Conservation (phyloP, 202 grass and related monocot genomes). For the Panicum hallii region DNA sequence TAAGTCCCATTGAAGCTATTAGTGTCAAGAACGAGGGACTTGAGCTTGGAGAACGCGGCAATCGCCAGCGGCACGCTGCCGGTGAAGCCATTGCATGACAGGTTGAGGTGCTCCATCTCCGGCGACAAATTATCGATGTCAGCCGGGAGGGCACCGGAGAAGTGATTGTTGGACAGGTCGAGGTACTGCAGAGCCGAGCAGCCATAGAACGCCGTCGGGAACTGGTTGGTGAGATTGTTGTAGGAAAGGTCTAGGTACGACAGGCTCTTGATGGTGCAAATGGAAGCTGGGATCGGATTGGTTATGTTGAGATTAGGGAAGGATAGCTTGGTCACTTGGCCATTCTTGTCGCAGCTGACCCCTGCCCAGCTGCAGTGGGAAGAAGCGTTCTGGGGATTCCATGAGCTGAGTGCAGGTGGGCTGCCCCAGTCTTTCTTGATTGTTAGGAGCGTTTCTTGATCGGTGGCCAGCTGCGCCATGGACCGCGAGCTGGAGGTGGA, state of each 20-base stretch:
- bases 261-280: conserved; percentile 56
- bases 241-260: conserved; percentile 44
- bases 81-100: conserved; percentile 47
- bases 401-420: conserved; percentile 48
- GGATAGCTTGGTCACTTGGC: conserved; percentile 29
- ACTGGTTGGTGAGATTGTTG: conserved; percentile 55
- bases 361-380: conserved; percentile 54
- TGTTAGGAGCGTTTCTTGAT: conserved; percentile 4
- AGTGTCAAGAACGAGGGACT: conserved; percentile 27
- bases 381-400: conserved; percentile 36
- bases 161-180: conserved; percentile 56
- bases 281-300: conserved; percentile 42
- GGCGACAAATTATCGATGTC: conserved; percentile 46
- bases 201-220: conserved; percentile 51
- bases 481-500: background rate
- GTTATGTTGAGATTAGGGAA: background rate
- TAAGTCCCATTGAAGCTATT: conserved; percentile 63
- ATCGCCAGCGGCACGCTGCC: conserved; percentile 51
- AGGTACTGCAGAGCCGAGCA: conserved; percentile 53
- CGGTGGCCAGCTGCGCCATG: background rate
- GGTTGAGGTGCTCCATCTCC: conserved; percentile 45
- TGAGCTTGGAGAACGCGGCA: conserved; percentile 24
- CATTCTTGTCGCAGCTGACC: background rate
- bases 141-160: conserved; percentile 45
- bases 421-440: conserved; percentile 59